These are phyloP conservation scores for Zalaria obscura DNA, from an alignment of 2,329 filamentous ascomycete genomes.

Conservation along the genomic window DNA sequence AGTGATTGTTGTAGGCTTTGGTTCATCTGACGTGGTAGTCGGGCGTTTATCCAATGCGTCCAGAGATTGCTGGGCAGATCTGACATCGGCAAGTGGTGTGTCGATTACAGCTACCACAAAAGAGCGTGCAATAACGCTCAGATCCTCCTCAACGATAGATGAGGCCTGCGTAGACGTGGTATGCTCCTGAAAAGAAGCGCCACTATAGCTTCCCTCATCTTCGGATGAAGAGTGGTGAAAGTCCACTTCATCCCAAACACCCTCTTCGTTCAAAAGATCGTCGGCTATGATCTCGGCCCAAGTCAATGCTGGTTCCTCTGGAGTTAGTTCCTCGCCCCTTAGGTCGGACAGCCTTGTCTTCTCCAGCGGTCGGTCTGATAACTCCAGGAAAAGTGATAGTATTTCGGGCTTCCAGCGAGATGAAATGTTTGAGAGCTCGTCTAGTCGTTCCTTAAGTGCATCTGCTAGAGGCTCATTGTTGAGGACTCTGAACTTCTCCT, in stretches of 20 bases:
- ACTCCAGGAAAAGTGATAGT: constrained; percentile 61
- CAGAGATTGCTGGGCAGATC: constrained; percentile 6
- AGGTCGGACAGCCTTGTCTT: constrained; percentile 53
- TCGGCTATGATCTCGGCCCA: constrained; percentile 72
- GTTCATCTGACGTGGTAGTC: background rate
- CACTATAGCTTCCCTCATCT: constrained; percentile 33
- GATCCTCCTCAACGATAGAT: constrained; percentile 22
- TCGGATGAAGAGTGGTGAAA: constrained; percentile 52
- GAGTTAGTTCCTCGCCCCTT: constrained; percentile 29
- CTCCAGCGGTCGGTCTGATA: constrained; percentile 66
- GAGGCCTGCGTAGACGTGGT: constrained; percentile 19
- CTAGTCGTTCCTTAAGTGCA: constrained; percentile 44
- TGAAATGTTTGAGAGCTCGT: constrained; percentile 39
- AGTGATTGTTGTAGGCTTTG: constrained; percentile 29
- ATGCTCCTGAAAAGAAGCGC: constrained; percentile 12
- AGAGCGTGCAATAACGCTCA: constrained; percentile 17
- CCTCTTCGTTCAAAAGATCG: constrained; percentile 56
- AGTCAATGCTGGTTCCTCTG: constrained; percentile 40
- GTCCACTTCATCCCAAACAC: constrained; percentile 57
- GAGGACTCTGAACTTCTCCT: constrained; percentile 74
- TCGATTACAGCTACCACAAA: constrained; percentile 17
- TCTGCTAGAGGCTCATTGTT: constrained; percentile 69
- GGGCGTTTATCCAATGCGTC: background rate
- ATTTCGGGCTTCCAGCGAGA: constrained; percentile 66
- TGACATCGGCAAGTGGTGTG: constrained; percentile 21